A percentile compares a stretch with the other conserved stretches of the same genome.
Conservation (phyloP, 345 rosid species). For the Clarkia xantiana region DNA sequence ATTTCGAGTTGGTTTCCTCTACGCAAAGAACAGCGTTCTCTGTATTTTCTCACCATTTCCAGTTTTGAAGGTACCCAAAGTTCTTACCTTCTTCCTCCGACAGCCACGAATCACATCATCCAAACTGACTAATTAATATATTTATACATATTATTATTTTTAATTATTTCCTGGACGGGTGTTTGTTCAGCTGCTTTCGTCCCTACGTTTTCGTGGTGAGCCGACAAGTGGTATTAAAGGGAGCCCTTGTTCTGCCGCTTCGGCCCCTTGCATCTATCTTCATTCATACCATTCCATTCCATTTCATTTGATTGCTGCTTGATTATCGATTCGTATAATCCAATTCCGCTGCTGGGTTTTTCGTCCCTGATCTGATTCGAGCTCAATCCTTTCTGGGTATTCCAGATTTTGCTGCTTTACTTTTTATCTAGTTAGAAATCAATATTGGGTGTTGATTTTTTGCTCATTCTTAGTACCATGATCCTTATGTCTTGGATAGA, state of each 20-base stretch:
- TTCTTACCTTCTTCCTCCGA: no score
- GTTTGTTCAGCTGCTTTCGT: constrained; percentile 6
- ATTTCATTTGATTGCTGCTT: constrained; percentile 1
- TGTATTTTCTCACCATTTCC: not conserved
- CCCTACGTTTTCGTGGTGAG: constrained; percentile 7
- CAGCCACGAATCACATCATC: no score
- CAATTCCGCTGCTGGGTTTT: constrained; percentile 4
- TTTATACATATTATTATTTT: no score
- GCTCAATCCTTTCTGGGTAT: constrained; percentile 13
- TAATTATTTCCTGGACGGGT: not conserved
- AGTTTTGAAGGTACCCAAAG: not conserved
- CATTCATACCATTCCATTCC: constrained; percentile 2
- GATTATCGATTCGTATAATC: constrained; percentile 4
- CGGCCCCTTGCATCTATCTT: constrained; percentile 7
- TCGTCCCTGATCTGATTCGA: constrained; percentile 22
- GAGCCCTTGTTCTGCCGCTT: constrained; percentile 1
- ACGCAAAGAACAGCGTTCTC: not conserved
- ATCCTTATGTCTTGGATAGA: not conserved
- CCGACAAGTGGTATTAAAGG: constrained; percentile 8
- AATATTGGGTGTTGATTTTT: not conserved
- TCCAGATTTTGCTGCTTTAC: constrained; percentile 9
- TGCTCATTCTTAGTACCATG: not conserved
- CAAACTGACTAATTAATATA: no score
- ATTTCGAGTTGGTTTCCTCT: no score
- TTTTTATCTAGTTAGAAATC: no score